phyloP scores from a whole-genome alignment of 2,329 filamentous ascomycete species.

The Lojkania enalia region DNA sequence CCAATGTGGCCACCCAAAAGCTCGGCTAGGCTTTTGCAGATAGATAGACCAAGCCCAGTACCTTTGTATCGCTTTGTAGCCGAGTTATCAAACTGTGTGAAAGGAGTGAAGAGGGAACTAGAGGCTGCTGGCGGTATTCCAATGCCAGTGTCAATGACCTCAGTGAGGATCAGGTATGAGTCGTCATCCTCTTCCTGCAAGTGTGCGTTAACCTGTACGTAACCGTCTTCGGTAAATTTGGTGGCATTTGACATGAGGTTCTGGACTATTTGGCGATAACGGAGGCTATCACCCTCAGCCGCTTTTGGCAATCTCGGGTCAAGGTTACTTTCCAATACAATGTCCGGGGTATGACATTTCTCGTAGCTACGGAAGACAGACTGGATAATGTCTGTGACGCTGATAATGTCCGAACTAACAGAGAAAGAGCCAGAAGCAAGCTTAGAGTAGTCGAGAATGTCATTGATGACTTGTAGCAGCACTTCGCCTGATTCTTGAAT shows the following conservation, averaged over 20 bases:
- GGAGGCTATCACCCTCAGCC: conserved; percentile 60
- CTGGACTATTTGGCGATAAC: conserved; percentile 65
- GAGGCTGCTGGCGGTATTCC: conserved; percentile 53
- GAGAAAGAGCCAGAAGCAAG: conserved; percentile 63
- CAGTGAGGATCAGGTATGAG: conserved; percentile 54
- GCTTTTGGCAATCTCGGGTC: conserved; percentile 54
- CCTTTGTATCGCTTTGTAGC: conserved; percentile 59
- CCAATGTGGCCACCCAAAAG: conserved; percentile 60
- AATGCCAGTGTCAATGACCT: conserved; percentile 60
- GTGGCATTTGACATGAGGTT: conserved; percentile 64
- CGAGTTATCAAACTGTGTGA: conserved; percentile 59
- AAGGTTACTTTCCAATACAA: conserved; percentile 52
- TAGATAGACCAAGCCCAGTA: conserved; percentile 60
- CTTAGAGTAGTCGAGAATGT: conserved; percentile 69
- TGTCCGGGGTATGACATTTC: conserved; percentile 50
- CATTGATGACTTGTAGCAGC: conserved; percentile 65
- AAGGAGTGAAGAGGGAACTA: conserved; percentile 58
- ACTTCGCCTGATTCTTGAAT: conserved; percentile 63
- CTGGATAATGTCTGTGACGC: conserved; percentile 51
- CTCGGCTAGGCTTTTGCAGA: conserved; percentile 60
- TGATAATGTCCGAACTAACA: conserved; percentile 57
- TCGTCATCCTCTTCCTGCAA: conserved; percentile 49
- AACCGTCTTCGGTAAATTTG: conserved; percentile 64
- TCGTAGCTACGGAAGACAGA: conserved; percentile 58
- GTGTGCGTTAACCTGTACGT: conserved; percentile 51